phyloP scores from a whole-genome alignment of 1,284 basidiomycete species.

The Wolfiporia cocos region DNA sequence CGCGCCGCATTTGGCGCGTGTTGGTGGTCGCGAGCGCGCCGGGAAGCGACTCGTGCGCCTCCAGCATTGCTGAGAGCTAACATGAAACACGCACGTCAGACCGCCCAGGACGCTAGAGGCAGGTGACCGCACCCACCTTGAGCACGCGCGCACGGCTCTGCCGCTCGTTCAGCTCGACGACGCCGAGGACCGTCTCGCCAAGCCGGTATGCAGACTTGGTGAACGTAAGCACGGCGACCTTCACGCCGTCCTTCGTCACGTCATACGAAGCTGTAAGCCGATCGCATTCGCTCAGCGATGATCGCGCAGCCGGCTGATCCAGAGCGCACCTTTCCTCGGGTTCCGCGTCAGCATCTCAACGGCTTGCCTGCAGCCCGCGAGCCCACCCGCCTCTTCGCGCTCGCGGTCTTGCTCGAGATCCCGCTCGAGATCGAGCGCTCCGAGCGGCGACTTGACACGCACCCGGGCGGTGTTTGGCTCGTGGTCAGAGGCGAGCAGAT shows the following conservation, averaged over 20 bases:
- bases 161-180: slow-evolving; percentile 79
- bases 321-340: slow-evolving; percentile 71
- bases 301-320: slow-evolving; percentile 3
- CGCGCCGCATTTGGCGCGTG: slow-evolving; percentile 48
- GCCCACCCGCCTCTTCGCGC: slow-evolving; percentile 36
- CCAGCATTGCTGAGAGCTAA: slow-evolving; percentile 79
- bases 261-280: slow-evolving; percentile 76
- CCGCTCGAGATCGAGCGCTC: slow-evolving; percentile 12
- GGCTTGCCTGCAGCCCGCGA: slow-evolving; percentile 78
- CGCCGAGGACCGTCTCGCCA: slow-evolving; percentile 84
- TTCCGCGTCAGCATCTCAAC: slow-evolving; percentile 88
- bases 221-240: slow-evolving; percentile 87
- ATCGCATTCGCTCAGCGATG: slow-evolving; percentile 3
- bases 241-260: slow-evolving; percentile 84
- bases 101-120: neutral
- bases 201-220: slow-evolving; percentile 85
- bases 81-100: slow-evolving; percentile 2
- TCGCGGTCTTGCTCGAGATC: slow-evolving; percentile 16
- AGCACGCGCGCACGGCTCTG: slow-evolving; percentile 57
- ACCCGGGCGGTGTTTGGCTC: slow-evolving; percentile 28
- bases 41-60: slow-evolving; percentile 81
- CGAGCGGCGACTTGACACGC: slow-evolving; percentile 26
- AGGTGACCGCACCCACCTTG: slow-evolving; percentile 46
- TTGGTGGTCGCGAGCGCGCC: slow-evolving; percentile 36
- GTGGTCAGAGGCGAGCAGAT: slow-evolving; percentile 39